phyloP scores from a whole-genome alignment of 441 rosid genomes.

The Manihot esculenta region DNA sequence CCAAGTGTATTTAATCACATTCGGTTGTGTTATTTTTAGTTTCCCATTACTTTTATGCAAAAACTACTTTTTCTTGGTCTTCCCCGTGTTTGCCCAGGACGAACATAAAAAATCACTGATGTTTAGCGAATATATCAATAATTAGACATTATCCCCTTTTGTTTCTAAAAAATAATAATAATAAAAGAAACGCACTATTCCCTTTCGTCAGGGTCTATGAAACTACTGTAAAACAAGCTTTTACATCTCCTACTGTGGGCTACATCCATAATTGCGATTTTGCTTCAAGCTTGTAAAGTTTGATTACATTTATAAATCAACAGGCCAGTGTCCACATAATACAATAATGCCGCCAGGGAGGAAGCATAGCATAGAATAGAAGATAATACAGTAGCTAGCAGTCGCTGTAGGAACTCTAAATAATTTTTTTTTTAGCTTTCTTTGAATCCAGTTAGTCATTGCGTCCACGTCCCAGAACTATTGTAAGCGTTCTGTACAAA shows the following conservation, averaged over 20 bases:
- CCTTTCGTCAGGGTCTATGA: too few species aligned
- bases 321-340: background rate
- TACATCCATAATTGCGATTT: too few species aligned
- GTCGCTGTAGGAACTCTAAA: slow-evolving; percentile 6
- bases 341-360: background rate
- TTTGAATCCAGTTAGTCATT: slow-evolving; percentile 30
- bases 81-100: background rate
- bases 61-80: background rate
- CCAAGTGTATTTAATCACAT: too few species aligned
- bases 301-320: background rate
- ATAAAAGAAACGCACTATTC: too few species aligned
- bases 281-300: too few species aligned
- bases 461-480: slow-evolving; percentile 27
- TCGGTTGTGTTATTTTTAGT: background rate
- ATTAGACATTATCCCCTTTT: too few species aligned
- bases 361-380: background rate
- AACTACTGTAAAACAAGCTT: too few species aligned
- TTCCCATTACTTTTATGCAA: background rate
- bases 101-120: too few species aligned
- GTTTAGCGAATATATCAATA: too few species aligned
- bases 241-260: too few species aligned
- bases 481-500: slow-evolving; percentile 37
- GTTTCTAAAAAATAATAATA: too few species aligned
- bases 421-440: slow-evolving; percentile 12
- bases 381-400: background rate